Percentiles rank a stretch among this genome's conserved stretches.
Conservation (phyloP, 495 filamentous ascomycete species). For the Annulohypoxylon maeteangense region DNA sequence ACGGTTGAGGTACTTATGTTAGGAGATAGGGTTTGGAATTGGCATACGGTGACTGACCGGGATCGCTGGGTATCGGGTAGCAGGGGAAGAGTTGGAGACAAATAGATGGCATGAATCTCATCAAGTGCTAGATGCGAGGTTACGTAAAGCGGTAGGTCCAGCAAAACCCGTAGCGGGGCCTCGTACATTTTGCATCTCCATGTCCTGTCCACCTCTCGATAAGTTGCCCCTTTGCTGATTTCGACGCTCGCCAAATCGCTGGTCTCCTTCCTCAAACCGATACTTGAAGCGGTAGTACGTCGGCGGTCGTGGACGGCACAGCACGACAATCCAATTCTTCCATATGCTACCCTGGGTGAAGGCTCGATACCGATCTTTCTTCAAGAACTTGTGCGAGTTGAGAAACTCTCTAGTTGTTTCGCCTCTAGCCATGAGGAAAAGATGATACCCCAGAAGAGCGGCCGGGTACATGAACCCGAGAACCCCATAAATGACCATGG, state of each 20-base stretch:
- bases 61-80: not conserved
- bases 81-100: conserved; percentile 1
- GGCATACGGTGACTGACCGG: not conserved
- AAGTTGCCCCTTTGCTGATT: conserved; percentile 22
- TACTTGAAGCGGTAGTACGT: conserved; percentile 91
- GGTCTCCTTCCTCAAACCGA: conserved; percentile 81
- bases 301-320: conserved; percentile 84
- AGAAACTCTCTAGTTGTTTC: conserved; percentile 97
- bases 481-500: conserved; percentile 85
- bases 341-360: conserved; percentile 82
- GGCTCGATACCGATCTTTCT: conserved; percentile 89
- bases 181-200: conserved; percentile 60
- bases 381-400: conserved; percentile 92
- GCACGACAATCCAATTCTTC: conserved; percentile 83
- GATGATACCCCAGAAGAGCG: conserved; percentile 85
- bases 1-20: too few relatives aligned
- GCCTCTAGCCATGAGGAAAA: conserved; percentile 87
- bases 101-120: conserved; percentile 12
- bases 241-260: conserved; percentile 69
- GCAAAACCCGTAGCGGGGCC: conserved; percentile 45
- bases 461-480: conserved; percentile 82
- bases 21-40: conserved; percentile 24
- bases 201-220: conserved; percentile 36
- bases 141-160: conserved; percentile 49
- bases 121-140: conserved; percentile 35